Evolutionary conservation across 768 basidiomycete genomes (phyloP), one percentile per base, ranked within the genome.

Genomic region (Clitopilus hobsonii): DNA sequence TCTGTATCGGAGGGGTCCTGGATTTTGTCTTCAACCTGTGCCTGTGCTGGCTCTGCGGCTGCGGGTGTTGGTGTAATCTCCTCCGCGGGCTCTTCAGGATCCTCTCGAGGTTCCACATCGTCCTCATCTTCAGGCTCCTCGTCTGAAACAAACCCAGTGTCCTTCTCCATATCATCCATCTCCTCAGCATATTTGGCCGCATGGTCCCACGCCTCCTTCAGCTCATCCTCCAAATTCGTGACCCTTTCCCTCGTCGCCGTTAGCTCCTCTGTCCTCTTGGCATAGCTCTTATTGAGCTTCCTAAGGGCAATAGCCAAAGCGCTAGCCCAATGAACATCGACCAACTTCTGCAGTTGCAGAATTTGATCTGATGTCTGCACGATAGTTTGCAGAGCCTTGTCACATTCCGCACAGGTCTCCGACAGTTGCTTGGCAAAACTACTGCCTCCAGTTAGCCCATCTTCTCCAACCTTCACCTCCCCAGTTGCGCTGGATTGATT

Each of bases 141-240:
- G 52, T 69, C 69, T 49, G 64, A 68, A 22, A 58, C 53, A 23
- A 56, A 52, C 23, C 65, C 63, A n/a, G 49, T 32, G 11, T 62
- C 71, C 23, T 65, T 67, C 52, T 85, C 82, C 51, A 83, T 66
- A 38, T 82, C 82, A 64, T 92, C 89, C 62, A 91, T 77, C 64
- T 91, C 87, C 51, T 73, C 67, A 0, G 89, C 91, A 60, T 91
- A 73, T 38, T 79, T 81, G 61, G 89, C 85, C 2, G 89, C 91
- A 56, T 86, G 84, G 48, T 77, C 77, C 91, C 91, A 92, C 0
- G 89, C 91, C 52, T 92, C 91, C 49, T 86, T 83, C 22, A 91
- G 73, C 59, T 90, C 87, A 13, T 78, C 86, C 60, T 87, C 77
- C 20, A 92, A 77, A 52, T 80, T 74, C 23, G 69, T 69, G 22